These are phyloP conservation scores for Fusarium fujikuroi DNA, from an alignment of 2,329 filamentous ascomycete species.

Conservation along the genomic window DNA sequence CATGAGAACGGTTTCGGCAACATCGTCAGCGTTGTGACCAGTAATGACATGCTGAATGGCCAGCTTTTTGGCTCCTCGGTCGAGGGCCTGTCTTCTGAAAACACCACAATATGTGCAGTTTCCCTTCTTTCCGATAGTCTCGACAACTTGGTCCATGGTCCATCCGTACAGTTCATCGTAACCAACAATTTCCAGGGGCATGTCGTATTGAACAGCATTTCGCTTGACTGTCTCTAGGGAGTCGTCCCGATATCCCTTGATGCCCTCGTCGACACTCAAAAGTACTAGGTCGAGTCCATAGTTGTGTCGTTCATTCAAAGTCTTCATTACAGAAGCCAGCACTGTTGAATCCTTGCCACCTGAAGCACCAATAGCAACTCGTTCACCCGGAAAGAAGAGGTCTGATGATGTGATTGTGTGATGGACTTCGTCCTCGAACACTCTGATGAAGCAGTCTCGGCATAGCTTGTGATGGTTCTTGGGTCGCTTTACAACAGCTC, in stretches of 20 bases:
- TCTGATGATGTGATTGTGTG: constrained; percentile 85
- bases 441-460: constrained; percentile 83
- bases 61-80: constrained; percentile 88
- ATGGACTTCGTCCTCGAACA: constrained; percentile 95
- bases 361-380: constrained; percentile 92
- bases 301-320: constrained; percentile 86
- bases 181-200: constrained; percentile 91
- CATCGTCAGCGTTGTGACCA: constrained; percentile 96
- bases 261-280: constrained; percentile 95
- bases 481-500: constrained; percentile 90
- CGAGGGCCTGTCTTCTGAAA: constrained; percentile 91
- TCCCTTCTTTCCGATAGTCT: constrained; percentile 95
- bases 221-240: constrained; percentile 96
- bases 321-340: constrained; percentile 92
- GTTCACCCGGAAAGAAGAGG: constrained; percentile 87
- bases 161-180: constrained; percentile 96
- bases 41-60: constrained; percentile 94
- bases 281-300: constrained; percentile 89
- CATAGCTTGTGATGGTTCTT: constrained; percentile 97
- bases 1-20: constrained; percentile 98
- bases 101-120: constrained; percentile 99
- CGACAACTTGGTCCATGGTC: constrained; percentile 99
- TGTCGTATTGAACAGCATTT: constrained; percentile 89
- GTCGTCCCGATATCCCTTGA: constrained; percentile 96
- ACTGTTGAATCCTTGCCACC: constrained; percentile 98